Evolutionary conservation across 805 yeast genomes (phyloP).

Genomic region (Candida ascalaphidarum): DNA sequence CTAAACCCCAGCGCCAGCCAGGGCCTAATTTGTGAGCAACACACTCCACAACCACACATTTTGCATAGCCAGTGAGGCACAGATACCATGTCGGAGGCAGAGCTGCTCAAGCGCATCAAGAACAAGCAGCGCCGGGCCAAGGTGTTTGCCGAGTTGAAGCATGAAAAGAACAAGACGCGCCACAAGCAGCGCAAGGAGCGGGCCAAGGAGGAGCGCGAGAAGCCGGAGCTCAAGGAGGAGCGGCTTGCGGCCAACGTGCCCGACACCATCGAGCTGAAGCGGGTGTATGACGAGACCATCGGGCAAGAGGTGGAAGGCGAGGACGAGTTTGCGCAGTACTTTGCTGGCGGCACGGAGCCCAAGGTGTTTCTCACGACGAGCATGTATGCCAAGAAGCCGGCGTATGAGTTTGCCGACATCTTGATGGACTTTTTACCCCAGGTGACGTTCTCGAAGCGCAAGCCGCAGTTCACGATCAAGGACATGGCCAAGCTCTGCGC

Average conservation of each 20-base stretch:
- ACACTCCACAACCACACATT: too few species aligned
- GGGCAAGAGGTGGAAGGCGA: constrained; percentile 50
- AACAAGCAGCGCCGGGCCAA: constrained; percentile 79
- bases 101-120: constrained; percentile 36
- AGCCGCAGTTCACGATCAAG: constrained; percentile 72
- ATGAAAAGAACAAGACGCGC: constrained; percentile 65
- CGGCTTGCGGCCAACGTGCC: constrained; percentile 75
- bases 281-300: constrained; percentile 84
- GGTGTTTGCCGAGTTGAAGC: constrained; percentile 63
- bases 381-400: constrained; percentile 75
- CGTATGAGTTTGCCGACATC: constrained; percentile 84
- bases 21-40: too few species aligned
- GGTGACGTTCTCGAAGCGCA: constrained; percentile 79
- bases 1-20: too few species aligned
- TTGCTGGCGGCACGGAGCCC: constrained; percentile 43
- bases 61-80: too few species aligned
- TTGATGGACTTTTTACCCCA: constrained; percentile 81
- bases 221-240: constrained; percentile 76
- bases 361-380: constrained; percentile 87
- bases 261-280: constrained; percentile 71
- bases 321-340: constrained; percentile 56
- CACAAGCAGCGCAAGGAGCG: constrained; percentile 73
- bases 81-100: constrained; percentile 2
- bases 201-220: constrained; percentile 77
- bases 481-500: constrained; percentile 81